Conservation (phyloP, 495 filamentous ascomycete genomes). For the Hypoxylon fragiforme region DNA sequence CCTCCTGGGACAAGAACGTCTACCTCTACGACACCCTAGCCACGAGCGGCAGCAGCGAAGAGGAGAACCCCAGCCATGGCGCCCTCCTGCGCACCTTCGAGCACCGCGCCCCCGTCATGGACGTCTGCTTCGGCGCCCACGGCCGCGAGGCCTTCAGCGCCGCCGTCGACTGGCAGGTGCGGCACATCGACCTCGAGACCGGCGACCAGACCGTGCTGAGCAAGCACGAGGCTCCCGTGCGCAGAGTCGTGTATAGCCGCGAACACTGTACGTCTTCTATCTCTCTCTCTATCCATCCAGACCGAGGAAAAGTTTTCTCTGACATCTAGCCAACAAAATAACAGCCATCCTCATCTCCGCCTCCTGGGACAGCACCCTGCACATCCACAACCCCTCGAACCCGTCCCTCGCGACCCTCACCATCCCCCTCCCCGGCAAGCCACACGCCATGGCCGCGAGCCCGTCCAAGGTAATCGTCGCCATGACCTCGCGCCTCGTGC, state of each 20-base stretch:
- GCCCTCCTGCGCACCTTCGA: constrained; percentile 70
- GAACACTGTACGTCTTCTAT: constrained; percentile 60
- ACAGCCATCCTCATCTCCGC: constrained; percentile 74
- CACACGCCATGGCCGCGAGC: constrained; percentile 80
- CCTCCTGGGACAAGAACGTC: constrained; percentile 92
- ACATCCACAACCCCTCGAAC: constrained; percentile 68
- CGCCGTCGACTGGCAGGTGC: constrained; percentile 83
- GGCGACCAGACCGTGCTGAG: constrained; percentile 74
- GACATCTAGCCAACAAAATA: too few relatives aligned
- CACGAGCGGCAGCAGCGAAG: constrained; percentile 59
- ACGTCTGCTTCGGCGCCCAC: constrained; percentile 86
- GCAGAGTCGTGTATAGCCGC: constrained; percentile 78
- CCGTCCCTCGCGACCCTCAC: constrained; percentile 52
- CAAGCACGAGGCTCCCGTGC: constrained; percentile 76
- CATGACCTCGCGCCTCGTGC: constrained; percentile 87
- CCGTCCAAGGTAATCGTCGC: constrained; percentile 87
- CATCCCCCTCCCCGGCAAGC: constrained; percentile 76
- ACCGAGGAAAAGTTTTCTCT: too few relatives aligned
- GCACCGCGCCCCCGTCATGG: constrained; percentile 83
- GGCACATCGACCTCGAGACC: constrained; percentile 73
- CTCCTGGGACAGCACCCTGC: constrained; percentile 90
- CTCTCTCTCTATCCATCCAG: too few relatives aligned
- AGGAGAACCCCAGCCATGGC: too few relatives aligned
- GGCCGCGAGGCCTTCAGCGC: constrained; percentile 81
- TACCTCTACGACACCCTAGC: constrained; percentile 80